Percentiles rank a stretch among this genome's conserved stretches.
Evolutionary conservation across 192 early-diverging fungal species (phyloP).

Genomic region (Funneliformis geosporum): DNA sequence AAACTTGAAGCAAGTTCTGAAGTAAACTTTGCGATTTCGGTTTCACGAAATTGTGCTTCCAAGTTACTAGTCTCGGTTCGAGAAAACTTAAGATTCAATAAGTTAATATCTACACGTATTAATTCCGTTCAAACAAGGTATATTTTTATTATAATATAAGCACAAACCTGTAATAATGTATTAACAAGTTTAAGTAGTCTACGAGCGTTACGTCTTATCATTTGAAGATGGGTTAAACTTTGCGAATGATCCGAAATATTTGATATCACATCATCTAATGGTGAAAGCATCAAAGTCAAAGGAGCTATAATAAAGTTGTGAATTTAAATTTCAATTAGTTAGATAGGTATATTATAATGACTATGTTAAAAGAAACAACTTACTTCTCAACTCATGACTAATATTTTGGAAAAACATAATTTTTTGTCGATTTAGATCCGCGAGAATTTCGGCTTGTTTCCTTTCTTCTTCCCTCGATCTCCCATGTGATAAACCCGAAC

Average conservation of each 20-base stretch:
- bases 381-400: constrained; percentile 53
- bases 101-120: background rate
- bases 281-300: constrained; percentile 58
- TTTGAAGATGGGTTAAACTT: constrained; percentile 34
- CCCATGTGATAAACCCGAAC: constrained; percentile 39
- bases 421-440: constrained; percentile 45
- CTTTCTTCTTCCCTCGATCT: constrained; percentile 43
- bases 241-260: constrained; percentile 35
- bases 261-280: constrained; percentile 49
- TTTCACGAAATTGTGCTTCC: constrained; percentile 49
- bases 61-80: constrained; percentile 2
- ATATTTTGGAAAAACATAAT: constrained; percentile 50
- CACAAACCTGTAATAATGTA: constrained; percentile 47
- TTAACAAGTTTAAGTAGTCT: constrained; percentile 63
- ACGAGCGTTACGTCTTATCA: constrained; percentile 53
- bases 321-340: background rate
- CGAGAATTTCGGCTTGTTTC: constrained; percentile 38
- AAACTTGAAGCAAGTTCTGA: constrained; percentile 54
- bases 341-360: background rate
- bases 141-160: background rate
- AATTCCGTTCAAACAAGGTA: background rate
- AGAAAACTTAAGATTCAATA: constrained; percentile 10
- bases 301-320: constrained; percentile 40
- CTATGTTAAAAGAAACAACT: background rate
- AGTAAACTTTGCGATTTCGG: constrained; percentile 50